Evolutionary conservation across 192 early-diverging fungal species (phyloP).

Genomic region (Umbelopsis vinacea): DNA sequence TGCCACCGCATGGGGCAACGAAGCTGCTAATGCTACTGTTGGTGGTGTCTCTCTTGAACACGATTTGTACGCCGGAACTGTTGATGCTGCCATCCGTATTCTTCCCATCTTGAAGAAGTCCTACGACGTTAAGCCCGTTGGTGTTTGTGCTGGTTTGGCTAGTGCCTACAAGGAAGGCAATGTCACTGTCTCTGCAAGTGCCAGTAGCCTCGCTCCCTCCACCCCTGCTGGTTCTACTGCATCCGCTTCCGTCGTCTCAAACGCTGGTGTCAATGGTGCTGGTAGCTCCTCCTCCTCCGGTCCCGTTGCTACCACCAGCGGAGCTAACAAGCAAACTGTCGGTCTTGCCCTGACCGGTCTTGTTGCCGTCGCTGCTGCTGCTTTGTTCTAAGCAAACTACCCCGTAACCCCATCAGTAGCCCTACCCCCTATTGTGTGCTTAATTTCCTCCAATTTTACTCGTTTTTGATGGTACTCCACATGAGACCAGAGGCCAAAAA

Average conservation of each 20-base stretch:
- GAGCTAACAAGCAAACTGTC: conserved; percentile 7
- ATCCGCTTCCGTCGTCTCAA: neutral
- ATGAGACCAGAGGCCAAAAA: conserved; percentile 22
- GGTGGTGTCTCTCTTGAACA: conserved; percentile 58
- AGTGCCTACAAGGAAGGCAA: conserved; percentile 31
- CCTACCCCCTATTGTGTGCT: neutral
- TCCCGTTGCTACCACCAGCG: neutral
- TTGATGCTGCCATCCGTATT: conserved; percentile 48
- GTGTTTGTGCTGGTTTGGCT: conserved; percentile 28
- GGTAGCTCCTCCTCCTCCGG: neutral
- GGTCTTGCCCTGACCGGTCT: neutral
- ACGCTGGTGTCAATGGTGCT: conserved; percentile 23
- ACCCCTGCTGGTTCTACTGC: neutral
- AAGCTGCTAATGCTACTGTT: conserved; percentile 42
- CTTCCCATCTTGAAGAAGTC: conserved; percentile 43
- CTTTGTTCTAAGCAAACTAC: neutral
- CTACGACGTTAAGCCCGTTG: conserved; percentile 36
- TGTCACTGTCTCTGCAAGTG: neutral
- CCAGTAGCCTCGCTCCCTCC: conserved; percentile 13
- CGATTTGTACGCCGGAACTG: conserved; percentile 52
- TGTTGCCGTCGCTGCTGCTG: neutral
- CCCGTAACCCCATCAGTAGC: neutral
- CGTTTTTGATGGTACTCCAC: conserved; percentile 2
- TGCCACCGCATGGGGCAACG: conserved; percentile 48
- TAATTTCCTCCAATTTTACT: neutral